Conservation (phyloP, 116 monocot genomes). For the Thalassia testudinum region DNA sequence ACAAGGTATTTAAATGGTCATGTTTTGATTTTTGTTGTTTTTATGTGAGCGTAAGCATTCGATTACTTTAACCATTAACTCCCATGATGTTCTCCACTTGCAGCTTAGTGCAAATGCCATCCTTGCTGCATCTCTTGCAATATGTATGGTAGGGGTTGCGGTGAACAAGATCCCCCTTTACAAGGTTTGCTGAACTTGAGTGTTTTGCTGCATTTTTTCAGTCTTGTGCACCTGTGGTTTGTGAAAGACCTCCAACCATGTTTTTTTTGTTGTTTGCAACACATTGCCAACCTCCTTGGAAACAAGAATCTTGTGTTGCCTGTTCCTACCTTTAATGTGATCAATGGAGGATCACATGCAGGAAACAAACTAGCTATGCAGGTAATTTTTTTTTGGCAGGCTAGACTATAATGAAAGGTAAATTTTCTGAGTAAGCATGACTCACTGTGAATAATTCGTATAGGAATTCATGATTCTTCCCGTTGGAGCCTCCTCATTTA, state of each 20-base stretch:
- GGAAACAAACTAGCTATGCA: constrained; percentile 85
- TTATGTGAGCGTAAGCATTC: not conserved
- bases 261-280: constrained; percentile 19
- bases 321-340: constrained; percentile 77
- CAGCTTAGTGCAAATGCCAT: constrained; percentile 94
- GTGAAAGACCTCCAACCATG: not conserved
- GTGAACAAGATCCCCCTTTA: constrained; percentile 84
- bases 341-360: constrained; percentile 82
- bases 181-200: constrained; percentile 26
- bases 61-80: no score
- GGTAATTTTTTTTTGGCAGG: constrained; percentile 16
- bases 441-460: not conserved
- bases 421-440: no score
- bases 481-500: constrained; percentile 47
- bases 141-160: constrained; percentile 73
- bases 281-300: constrained; percentile 73
- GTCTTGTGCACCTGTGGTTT: not conserved
- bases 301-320: constrained; percentile 62
- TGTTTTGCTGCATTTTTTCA: not conserved
- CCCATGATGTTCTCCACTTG: not conserved
- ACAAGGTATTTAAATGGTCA: constrained; percentile 27
- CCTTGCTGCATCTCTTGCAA: constrained; percentile 75
- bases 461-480: constrained; percentile 74
- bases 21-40: not conserved
- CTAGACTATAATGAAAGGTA: not conserved